phyloP scores from a whole-genome alignment of 176 grass and related monocot species.

The Microstegium vimineum region DNA sequence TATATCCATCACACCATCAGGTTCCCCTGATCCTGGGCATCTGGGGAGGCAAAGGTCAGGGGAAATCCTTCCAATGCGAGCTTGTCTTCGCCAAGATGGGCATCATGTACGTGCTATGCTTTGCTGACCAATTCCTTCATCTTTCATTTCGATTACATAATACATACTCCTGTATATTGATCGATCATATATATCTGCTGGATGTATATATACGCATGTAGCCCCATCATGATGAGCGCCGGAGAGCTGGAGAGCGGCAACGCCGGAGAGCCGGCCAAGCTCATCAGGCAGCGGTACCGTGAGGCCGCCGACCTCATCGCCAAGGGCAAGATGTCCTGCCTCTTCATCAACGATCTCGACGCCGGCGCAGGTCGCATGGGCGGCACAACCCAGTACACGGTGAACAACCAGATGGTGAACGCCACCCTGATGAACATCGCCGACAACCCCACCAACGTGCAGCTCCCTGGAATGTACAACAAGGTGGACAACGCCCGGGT shows the following conservation, averaged over 20 bases:
- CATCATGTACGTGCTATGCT: conserved; percentile 55
- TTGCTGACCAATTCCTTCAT: neutral
- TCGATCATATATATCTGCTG: too few species aligned
- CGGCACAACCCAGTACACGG: conserved; percentile 93
- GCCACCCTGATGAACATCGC: conserved; percentile 99
- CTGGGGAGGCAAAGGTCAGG: conserved; percentile 99
- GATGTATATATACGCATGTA: neutral
- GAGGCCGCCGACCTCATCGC: conserved; percentile 85
- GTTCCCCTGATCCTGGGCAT: conserved; percentile 95
- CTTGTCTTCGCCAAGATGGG: conserved; percentile 96
- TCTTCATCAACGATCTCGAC: conserved; percentile 99
- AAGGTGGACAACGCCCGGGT: conserved; percentile 63
- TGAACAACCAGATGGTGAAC: conserved; percentile 99
- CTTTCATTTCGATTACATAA: neutral
- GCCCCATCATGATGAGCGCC: conserved; percentile 98
- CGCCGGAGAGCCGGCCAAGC: conserved; percentile 90
- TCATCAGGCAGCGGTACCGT: conserved; percentile 87
- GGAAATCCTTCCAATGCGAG: conserved; percentile 98
- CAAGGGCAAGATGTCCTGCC: conserved; percentile 95
- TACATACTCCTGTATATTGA: too few species aligned
- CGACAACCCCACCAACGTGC: conserved; percentile 94
- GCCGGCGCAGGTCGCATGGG: conserved; percentile 86
- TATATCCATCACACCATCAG: conserved; percentile 23
- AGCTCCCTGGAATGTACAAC: conserved; percentile 95
- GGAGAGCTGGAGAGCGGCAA: conserved; percentile 98